Percentiles rank a stretch among this genome's conserved stretches.
Conservation (phyloP, 805 yeast genomes). For the Starmerella sp. region DNA sequence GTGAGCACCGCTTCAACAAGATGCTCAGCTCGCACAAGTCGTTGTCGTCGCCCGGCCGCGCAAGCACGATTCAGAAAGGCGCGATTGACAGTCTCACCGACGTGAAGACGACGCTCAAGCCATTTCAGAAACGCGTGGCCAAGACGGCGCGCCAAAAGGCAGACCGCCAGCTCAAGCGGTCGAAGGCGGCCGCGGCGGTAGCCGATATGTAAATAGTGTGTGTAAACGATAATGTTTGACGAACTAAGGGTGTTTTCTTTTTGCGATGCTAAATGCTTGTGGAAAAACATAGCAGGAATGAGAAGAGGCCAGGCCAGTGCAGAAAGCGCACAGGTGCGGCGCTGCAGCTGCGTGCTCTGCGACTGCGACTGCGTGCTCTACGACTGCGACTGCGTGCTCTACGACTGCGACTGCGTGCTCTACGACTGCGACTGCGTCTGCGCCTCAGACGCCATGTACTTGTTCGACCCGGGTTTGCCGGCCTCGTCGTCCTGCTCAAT, state of each 20-base stretch:
- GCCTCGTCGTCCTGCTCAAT: background rate
- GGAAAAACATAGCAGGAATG: no score
- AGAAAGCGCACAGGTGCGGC: no score
- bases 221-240: background rate
- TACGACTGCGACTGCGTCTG: no score
- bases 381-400: no score
- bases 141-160: background rate
- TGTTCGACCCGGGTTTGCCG: background rate
- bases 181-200: background rate
- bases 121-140: background rate
- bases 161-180: background rate
- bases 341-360: no score
- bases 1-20: conserved; percentile 51
- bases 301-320: no score
- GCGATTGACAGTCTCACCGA: background rate
- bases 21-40: conserved; percentile 22
- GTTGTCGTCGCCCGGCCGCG: conserved; percentile 6
- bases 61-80: background rate
- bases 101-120: background rate
- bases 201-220: background rate
- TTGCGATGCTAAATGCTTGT: no score
- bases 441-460: background rate
- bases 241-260: background rate
- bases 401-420: no score
- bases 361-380: no score